Conservation (phyloP, 768 basidiomycete genomes). For the Lentinula sp. region DNA sequence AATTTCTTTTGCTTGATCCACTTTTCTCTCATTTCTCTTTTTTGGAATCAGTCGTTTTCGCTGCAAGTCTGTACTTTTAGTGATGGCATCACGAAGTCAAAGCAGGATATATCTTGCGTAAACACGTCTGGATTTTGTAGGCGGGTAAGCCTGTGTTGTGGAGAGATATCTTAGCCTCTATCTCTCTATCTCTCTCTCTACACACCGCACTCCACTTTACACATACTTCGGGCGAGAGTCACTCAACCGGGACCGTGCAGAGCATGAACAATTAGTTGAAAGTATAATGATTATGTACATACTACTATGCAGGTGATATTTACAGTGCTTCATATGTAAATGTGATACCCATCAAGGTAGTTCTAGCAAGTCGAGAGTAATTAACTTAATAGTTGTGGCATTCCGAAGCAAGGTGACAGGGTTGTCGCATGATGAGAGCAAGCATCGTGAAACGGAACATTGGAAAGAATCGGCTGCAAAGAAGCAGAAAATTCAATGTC, state of each 20-base stretch:
- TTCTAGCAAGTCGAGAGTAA: conserved; percentile 33
- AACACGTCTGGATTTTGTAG: background rate
- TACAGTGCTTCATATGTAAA: no score
- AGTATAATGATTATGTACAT: no score
- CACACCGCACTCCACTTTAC: no score
- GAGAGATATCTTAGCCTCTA: no score
- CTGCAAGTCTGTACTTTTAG: conserved; percentile 84
- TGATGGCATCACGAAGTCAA: background rate
- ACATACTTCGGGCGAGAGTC: no score
- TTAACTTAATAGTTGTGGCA: background rate
- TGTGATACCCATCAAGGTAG: conserved; percentile 40
- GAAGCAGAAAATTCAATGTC: background rate
- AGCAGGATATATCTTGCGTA: conserved; percentile 29
- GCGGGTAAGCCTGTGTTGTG: no score
- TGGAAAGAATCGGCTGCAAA: background rate
- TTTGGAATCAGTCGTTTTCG: conserved; percentile 62
- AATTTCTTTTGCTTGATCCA: background rate
- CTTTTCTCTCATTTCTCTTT: background rate
- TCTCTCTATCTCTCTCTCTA: no score
- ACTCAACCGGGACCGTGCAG: no score
- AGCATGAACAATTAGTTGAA: no score
- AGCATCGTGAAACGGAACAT: background rate
- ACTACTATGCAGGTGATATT: no score
- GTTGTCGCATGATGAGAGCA: background rate
- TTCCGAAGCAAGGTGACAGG: background rate